Base-by-base conservation (phyloP, 768 basidiomycete species). In the Pisolithus tinctorius region DNA sequence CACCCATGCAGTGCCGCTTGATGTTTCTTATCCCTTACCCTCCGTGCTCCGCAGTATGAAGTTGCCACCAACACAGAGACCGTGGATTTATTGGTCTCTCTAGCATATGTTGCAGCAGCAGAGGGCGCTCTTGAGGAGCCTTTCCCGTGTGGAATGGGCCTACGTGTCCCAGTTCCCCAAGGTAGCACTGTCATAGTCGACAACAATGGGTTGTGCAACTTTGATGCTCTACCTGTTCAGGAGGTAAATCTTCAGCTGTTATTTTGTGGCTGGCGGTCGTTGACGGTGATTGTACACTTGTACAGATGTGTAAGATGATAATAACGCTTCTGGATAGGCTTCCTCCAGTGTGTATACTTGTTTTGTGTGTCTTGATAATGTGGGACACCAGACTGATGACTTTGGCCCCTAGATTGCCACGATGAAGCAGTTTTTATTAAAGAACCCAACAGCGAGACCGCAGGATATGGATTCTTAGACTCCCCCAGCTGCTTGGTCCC, bases 1-100 rank as follows among this genome's bases (percentile, higher is more conserved):
- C 25, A 23, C 20, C 7, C 7, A 7, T 7, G 27, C 27, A 27
- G 27, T 8, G 2, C 49, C 31, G n/a, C 49, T 27, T 17, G 25
- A 45, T 3, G 9, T n/a, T 11, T 20, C 30, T 17, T 34, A 13
- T 23, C 2, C 31, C 34, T 34, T 17, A 41, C 38, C 10, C 14
- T 17, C 20, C n/a, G 47, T 51, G 27, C 38, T 49, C 25, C 34
- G 30, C 46, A 86, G 83, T 85, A 86, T 56, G 86, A 88, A 62
- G 84, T 88, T 48, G 69, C 78, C 17, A 76, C 77, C 51, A 86
- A 86, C 55, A 72, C 82, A 0, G 67, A 71, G 40, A 78, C 78
- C 0, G 84, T 88, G 29, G 85, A 88, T 55, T 74, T 88, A 8
- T 76, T 88, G 4, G 75, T 86, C 17, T 83, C 83, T 17, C 69